Percentiles rank a stretch among this genome's conserved stretches.
Conservation (phyloP, 129 eudicot genomes). For the Flaveria trinervia region DNA sequence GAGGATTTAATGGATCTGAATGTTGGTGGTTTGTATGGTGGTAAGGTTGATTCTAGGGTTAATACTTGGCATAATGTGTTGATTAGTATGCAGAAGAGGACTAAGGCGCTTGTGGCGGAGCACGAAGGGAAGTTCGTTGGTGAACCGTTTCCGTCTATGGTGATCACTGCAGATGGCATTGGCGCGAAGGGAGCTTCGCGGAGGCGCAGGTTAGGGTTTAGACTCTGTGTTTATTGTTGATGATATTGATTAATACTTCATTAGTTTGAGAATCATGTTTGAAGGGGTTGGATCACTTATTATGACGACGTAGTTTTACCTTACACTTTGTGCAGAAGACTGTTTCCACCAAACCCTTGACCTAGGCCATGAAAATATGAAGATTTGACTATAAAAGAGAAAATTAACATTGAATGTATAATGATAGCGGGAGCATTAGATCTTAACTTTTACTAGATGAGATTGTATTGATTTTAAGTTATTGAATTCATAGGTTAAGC, state of each 20-base stretch:
- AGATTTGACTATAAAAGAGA: too few species aligned
- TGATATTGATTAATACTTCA: too few species aligned
- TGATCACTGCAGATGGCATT: conserved; percentile 62
- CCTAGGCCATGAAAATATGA: too few species aligned
- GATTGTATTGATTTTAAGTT: neutral
- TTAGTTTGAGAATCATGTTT: too few species aligned
- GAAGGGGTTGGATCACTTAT: too few species aligned
- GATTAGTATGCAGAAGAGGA: conserved; percentile 90
- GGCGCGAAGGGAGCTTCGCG: conserved; percentile 86
- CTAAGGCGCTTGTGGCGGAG: conserved; percentile 72
- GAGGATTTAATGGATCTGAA: conserved; percentile 72
- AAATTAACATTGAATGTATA: too few species aligned
- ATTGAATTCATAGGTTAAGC: conserved; percentile 22
- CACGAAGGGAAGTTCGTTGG: conserved; percentile 59
- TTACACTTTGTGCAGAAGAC: too few species aligned
- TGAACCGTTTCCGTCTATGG: conserved; percentile 80
- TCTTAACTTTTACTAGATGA: conserved; percentile 3
- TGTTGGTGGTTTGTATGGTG: conserved; percentile 51
- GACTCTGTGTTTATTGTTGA: neutral
- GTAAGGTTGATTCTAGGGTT: conserved; percentile 51
- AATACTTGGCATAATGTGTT: conserved; percentile 97
- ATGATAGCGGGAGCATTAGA: too few species aligned
- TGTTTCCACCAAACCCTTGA: too few species aligned
- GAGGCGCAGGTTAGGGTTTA: conserved; percentile 75
- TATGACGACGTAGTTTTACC: neutral